Percentiles rank a stretch among this genome's conserved stretches.
Evolutionary conservation across 306 rosid species (phyloP).

Genomic region (Prunus persica): Prunus_persica_NCBIv2 NC_034016.1:12490501-12491000

Average conservation of each 20-base stretch:
- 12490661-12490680: not conserved
- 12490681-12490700: not conserved
- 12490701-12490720: not conserved
- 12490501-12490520: conserved; percentile 17
- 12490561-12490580: conserved; percentile 18
- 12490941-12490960: not conserved
- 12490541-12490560: conserved; percentile 11
- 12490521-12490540: conserved; percentile 40
- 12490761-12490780: conserved; percentile 4
- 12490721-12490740: not conserved
- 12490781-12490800: conserved; percentile 31
- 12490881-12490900: not conserved
- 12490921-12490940: not conserved
- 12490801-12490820: not conserved
- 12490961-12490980: not conserved
- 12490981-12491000: not conserved
- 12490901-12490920: not conserved
- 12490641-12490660: not conserved
- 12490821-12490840: not conserved
- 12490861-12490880: not conserved
- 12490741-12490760: not conserved
- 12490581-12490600: conserved; percentile 46
- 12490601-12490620: conserved; percentile 78
- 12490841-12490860: not conserved
- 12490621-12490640: conserved; percentile 59